Base-by-base conservation (phyloP, 805 yeast genomes). In the Sungouiella thailandica region DNA sequence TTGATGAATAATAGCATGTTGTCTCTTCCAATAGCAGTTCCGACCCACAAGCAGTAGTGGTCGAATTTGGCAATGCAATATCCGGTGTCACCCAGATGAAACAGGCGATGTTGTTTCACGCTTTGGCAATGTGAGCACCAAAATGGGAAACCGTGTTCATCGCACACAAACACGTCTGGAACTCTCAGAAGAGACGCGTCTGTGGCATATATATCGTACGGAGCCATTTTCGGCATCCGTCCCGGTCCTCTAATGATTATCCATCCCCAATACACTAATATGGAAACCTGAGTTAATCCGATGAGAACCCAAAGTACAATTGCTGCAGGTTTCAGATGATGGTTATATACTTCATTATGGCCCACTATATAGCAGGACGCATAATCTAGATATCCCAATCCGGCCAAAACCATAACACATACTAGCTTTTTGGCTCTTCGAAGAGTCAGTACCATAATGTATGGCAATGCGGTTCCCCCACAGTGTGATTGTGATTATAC, bases 31-130 rank as follows among this genome's bases (percentile, higher is more conserved):
- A 89, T 74, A 4, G 77, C 74, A 0, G 70, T 53, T 1, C 95
- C 94, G 0, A 90, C 57, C 81, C 86, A 87, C 1, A 76, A 50
- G 53, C 97, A 89, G 49, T 70, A 81, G 54, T 89, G 97, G 57
- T 89, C 97, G 66, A 84, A 82, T 37, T 72, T 67, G 0, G 84
- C 77, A 0, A 88, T 76, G 50, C 95, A 86, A 16, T 57, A 50
- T 2, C 68, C 70, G 33, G 60, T 32, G 31, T 71, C 65, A 3
- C 72, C 65, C 25, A 88, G 80, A 50, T 85, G 96, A 44, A 78
- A 90, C 0, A 83, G 55, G 32, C 96, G 65, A 17, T 76, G 72
- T 1, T 80, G 68, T 49, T 84, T 86, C 19, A 84, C 56, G 4
- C 80, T 70, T 30, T 72, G 63, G 52, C 96, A 85, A 8, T 60